Evolutionary conservation across 176 grass and related monocot species (phyloP), one percentile per base, ranked within the genome.

Genomic region (Stipa capillata): DNA sequence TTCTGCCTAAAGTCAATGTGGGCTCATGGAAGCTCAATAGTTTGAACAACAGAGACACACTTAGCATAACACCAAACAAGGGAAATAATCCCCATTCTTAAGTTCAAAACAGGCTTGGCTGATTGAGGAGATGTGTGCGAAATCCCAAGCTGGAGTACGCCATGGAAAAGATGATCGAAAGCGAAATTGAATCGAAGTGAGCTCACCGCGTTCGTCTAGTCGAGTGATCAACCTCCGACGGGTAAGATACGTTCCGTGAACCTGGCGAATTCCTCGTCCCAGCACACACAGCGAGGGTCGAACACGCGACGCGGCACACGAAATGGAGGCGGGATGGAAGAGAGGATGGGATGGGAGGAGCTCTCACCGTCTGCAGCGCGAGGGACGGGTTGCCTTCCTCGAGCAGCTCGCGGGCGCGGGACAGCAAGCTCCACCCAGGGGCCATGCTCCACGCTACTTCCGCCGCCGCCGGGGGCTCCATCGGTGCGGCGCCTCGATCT

Each of bases 291-390:
- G 35, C 28, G 32, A 67, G n/a, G 14, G 67, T n/a, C 52, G 50
- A 36, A 65, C n/a, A 64, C 58, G 35, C 69, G 28, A 39, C 47
- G 28, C 15, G 40, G 34, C 75, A 20, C 23, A 54, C 6, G 50
- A 69, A 84, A 84, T 50, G 69, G 82, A 84, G 44, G 45, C 61
- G 60, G 52, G 43, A 28, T 56, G 67, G 48, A 9, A 37, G 49
- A 54, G 58, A 39, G 20, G 57, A 21, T 51, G 58, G 1, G 45
- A n/a, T 45, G 34, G 28, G 5, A 10, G 40, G 21, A 31, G 66
- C 48, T 69, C 88, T 89, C 77, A 97, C 94, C 84, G 86, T 57
- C 81, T 97, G 94, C 49, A 97, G 94, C 58, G 94, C 91, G 32
- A 79, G 86, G 31, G 91, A 91, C 52, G 94, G 94, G 53, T 89